Base-by-base conservation (phyloP, 139 green algal genomes). In the Chlamydomonas asymmetrica region DNA sequence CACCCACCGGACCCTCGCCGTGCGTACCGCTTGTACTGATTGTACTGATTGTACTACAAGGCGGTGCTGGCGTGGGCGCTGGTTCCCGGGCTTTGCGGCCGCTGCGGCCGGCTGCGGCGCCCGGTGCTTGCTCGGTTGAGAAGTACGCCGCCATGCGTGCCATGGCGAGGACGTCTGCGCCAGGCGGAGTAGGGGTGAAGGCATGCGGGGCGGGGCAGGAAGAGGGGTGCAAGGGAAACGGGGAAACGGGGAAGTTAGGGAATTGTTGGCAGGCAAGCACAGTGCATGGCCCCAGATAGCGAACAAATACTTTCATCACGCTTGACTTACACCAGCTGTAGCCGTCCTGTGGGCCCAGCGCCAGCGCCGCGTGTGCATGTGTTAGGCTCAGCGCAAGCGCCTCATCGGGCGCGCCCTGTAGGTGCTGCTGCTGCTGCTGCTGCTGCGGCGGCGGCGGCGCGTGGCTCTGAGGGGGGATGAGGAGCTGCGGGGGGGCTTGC, bases 301-400 rank as follows among this genome's bases (percentile, higher is more conserved):
- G 22, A 64, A 25, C 22, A n/a, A n/a, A n/a, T n/a, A n/a, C n/a
- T n/a, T 16, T n/a, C 20, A 29, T 23, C 57, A 64, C 57, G 34
- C 13, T n/a, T 37, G 61, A 76, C 70, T 76, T 31, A 76, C 70
- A 76, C 70, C 70, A 76, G 70, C 57, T 69, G 56, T 70, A 78
- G 20, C 57, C 71, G 61, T 78, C 64, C 20, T 62, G 32, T 25
- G 72, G 34, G 48, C 72, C 73, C 62, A 72, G 18, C 48, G 71
- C 62, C 62, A 79, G 34, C 4, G 73, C 73, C n/a, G 39, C 27
- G 22, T 63, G 43, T 1, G 73, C 73, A 8, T 71, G 62, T 1
- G 62, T 62, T 37, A 69, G 37, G 61, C 62, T 73, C 31, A 65
- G 56, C 3, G 43, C 41, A 35, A 79, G 49, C 16, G 73, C 61